Evolutionary conservation across 306 rosid species (phyloP), one percentile per base, ranked within the genome.

Genomic region (Casuarina glauca): DNA sequence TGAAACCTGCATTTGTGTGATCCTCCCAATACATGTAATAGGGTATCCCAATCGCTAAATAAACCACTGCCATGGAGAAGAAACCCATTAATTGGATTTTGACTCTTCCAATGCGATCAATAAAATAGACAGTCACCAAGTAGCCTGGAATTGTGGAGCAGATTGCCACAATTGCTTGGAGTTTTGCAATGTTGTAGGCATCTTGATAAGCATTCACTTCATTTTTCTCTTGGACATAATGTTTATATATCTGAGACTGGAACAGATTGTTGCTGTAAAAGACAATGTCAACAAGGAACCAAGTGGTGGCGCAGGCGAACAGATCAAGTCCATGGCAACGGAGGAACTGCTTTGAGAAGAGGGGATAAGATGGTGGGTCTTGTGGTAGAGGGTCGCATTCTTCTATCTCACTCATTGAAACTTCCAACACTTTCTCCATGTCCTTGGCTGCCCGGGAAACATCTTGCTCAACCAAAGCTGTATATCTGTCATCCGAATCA

Each of bases 121-220:
- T 92, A 86, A 84, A 92, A 51, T 76, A 89, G 4, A 92, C 73
- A 0, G 92, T 74, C 86, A 89, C 79, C 86, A 84, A 93, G 80
- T 93, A 93, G 36, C 97, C 96, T 0, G 97, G 97, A 55, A 93
- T 86, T 4, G 96, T 89, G 57, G 96, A 90, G 70, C 90, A 83
- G 2, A 70, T 60, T 0, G 94, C 89, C 0, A 90, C 19, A 16
- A 89, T 83, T 6, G 93, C 91, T 80, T 93, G 96, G 44, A 90
- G 69, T 70, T 35, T 72, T 5, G 97, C 93, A 0, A 80, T 39
- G 1, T 82, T 5, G 32, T 61, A 38, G 50, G 87, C 92, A 4
- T 90, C 87, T 6, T 48, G 3, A 20, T 78, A 93, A 50, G 82
- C 86, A 38, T 83, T 83, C 2, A 41, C 15, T 0, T 39, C 0